phyloP scores from a whole-genome alignment of 495 filamentous ascomycete species.

The Aspergillus taichungensis region DNA sequence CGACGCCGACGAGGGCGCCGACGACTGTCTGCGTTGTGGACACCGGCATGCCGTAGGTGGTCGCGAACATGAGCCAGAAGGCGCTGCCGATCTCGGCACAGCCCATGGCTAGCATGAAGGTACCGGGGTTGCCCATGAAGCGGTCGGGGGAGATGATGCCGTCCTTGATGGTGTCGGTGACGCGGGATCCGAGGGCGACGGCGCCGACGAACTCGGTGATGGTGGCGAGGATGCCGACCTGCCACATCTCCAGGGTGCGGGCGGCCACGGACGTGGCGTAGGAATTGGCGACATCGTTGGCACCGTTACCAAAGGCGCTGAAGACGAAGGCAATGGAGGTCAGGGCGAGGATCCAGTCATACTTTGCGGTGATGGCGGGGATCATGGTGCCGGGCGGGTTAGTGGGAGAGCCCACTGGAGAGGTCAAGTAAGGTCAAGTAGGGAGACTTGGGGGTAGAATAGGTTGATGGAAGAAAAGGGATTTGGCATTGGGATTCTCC shows the following conservation, averaged over 20 bases:
- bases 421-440: background rate
- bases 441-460: background rate
- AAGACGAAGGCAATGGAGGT: conserved; percentile 36
- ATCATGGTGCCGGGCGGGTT: conserved; percentile 12
- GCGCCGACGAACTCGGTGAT: conserved; percentile 49
- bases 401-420: background rate
- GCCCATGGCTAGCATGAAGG: conserved; percentile 15
- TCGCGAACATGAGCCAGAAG: conserved; percentile 9
- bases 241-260: conserved; percentile 28
- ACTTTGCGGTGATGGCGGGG: conserved; percentile 23
- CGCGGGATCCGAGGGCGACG: conserved; percentile 53
- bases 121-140: conserved; percentile 35
- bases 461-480: background rate
- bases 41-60: conserved; percentile 12
- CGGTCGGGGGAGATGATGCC: conserved; percentile 48
- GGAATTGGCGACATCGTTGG: conserved; percentile 40
- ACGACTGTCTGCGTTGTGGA: conserved; percentile 56
- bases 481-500: too few species aligned
- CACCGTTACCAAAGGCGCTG: conserved; percentile 37
- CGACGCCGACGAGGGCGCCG: conserved; percentile 54
- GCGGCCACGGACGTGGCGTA: conserved; percentile 35
- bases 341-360: conserved; percentile 43
- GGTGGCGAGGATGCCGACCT: conserved; percentile 25
- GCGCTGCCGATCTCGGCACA: conserved; percentile 9
- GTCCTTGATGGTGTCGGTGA: conserved; percentile 59